A percentile compares a stretch with the other conserved stretches of the same genome.
These are phyloP conservation scores for Citrus unshiu DNA, from an alignment of 345 rosid genomes.

Conservation along the genomic window DNA sequence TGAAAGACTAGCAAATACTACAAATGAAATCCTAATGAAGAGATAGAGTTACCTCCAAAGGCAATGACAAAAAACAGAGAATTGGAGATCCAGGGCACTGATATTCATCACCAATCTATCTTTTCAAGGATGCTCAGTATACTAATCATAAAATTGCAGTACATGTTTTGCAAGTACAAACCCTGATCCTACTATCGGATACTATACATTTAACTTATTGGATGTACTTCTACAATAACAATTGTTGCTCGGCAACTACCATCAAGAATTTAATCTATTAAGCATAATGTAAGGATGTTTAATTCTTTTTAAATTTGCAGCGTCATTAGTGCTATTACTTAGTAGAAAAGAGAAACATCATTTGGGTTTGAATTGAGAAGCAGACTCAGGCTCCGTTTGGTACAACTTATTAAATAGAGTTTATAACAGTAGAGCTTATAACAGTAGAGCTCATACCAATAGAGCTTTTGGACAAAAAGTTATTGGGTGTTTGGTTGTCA, in stretches of 20 bases:
- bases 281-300: neutral
- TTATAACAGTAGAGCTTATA: no score
- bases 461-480: no score
- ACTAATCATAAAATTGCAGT: neutral
- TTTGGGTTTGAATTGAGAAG: neutral
- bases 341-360: neutral
- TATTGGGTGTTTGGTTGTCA: no score
- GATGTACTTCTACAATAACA: neutral
- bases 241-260: neutral
- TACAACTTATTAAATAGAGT: no score
- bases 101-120: neutral
- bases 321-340: neutral
- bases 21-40: neutral
- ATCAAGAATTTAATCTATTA: neutral
- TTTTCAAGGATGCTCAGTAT: neutral
- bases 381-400: neutral
- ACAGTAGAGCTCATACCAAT: no score
- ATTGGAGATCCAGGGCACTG: neutral
- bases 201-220: neutral
- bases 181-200: neutral
- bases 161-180: neutral
- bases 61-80: neutral
- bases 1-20: neutral
- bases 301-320: neutral
- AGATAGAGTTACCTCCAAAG: neutral